Evolutionary conservation across 352 stramenopile genomes (phyloP).

Genomic region (Discostella stelligera): DNA sequence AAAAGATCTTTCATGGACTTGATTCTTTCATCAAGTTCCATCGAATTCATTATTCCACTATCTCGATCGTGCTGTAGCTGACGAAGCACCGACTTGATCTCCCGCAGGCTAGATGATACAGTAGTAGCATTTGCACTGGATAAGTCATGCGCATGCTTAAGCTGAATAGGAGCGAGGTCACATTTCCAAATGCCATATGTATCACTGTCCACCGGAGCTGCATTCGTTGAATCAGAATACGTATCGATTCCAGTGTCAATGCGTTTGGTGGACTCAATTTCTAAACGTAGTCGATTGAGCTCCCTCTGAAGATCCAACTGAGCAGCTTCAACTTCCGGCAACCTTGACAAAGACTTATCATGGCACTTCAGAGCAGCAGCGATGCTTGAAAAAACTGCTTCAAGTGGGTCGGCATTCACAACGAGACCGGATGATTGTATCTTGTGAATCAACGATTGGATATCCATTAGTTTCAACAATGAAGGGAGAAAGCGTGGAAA

Average conservation of each 20-base stretch:
- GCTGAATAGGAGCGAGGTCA: conserved; percentile 14
- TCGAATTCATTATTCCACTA: conserved; percentile 24
- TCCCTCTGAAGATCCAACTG: conserved; percentile 32
- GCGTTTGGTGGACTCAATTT: conserved; percentile 17
- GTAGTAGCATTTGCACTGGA: conserved; percentile 6
- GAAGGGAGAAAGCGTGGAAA: background rate
- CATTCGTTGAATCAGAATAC: background rate
- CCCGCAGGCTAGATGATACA: conserved; percentile 14
- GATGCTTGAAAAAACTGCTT: conserved; percentile 25
- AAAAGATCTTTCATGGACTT: conserved; percentile 36
- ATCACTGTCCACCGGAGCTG: background rate
- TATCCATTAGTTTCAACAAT: conserved; percentile 6
- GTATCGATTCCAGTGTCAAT: background rate
- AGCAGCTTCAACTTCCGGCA: conserved; percentile 28
- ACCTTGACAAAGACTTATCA: conserved; percentile 29
- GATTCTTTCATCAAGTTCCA: conserved; percentile 30
- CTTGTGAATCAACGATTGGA: conserved; percentile 19
- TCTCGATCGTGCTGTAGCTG: conserved; percentile 38
- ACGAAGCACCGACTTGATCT: conserved; percentile 27
- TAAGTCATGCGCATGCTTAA: conserved; percentile 11
- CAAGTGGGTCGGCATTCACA: conserved; percentile 23
- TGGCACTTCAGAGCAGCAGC: conserved; percentile 24
- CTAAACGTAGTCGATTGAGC: conserved; percentile 31
- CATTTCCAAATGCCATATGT: conserved; percentile 32
- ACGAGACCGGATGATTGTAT: conserved; percentile 23